Base-by-base conservation (phyloP, 208 protist genomes). In the Leishmania guyanensis region DNA sequence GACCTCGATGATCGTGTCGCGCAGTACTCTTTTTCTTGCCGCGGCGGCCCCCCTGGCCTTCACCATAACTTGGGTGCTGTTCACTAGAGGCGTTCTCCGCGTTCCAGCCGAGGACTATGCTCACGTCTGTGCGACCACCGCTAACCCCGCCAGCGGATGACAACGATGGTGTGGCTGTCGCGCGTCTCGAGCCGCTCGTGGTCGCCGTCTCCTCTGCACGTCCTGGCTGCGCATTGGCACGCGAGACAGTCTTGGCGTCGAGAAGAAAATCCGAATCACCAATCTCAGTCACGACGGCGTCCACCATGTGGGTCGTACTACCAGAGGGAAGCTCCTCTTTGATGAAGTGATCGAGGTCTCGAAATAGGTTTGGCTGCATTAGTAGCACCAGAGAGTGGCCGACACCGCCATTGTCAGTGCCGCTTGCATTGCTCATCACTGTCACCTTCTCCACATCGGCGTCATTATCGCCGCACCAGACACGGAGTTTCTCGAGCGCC, bases 291-390 rank as follows among this genome's bases (percentile, higher is more conserved):
- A 94, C 92, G 3, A 91, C 88, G 50, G 90, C 86, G 43, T 97
- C 92, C 46, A 97, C 85, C 87, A 93, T 93, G 84, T 97, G 92
- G 20, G 90, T 79, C 6, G 87, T 84, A 82, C 91, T 92, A 26
- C 92, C 92, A 0, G 80, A 17, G n/a, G 89, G 88, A 16, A 97
- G 74, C 46, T 90, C 80, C 62, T 82, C 79, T 84, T 94, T 94
- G 16, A 97, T 89, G 78, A 95, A 95, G 58, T 36, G 83, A 58
- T 96, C 94, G 65, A 96, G 56, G 29, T 91, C 90, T 17, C 93
- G 90, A 77, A 94, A 95, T 6, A 94, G 83, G 78, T 92, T 84
- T 6, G 94, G 94, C 79, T 92, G 92, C 60, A 94, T 82, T 36
- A 92, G 51, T 60, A 97, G 62, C 17, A 97, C 77, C 20, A 94